Evolutionary conservation across 2,329 filamentous ascomycete species (phyloP).

Genomic region (Diaporthe velutina): DNA sequence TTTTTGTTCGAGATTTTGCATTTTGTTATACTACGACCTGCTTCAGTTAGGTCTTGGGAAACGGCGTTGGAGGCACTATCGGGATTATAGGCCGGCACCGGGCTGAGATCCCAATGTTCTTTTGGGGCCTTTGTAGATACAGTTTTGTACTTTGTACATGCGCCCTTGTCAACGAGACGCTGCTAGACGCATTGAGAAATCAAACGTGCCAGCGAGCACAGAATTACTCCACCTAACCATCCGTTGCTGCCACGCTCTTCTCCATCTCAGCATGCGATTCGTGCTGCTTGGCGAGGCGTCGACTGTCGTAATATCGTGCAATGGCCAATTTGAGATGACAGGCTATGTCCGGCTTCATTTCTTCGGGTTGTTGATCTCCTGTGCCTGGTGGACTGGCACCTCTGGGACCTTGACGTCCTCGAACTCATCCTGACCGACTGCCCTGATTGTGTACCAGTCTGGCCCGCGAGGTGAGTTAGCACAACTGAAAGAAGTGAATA

Average conservation of each 20-base stretch:
- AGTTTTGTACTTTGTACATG: constrained; percentile 33
- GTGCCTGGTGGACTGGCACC: constrained; percentile 59
- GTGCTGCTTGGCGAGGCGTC: not conserved
- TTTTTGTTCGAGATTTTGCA: not conserved
- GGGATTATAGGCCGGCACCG: constrained; percentile 1
- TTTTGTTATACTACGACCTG: constrained; percentile 27
- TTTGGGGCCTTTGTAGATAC: constrained; percentile 31
- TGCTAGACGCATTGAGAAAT: constrained; percentile 13
- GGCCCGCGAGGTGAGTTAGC: not conserved
- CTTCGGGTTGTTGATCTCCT: constrained; percentile 47
- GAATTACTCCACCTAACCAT: not conserved
- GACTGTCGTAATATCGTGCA: not conserved
- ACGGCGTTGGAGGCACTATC: constrained; percentile 31
- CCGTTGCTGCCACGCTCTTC: not conserved
- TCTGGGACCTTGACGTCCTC: constrained; percentile 94
- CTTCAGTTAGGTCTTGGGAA: constrained; percentile 1
- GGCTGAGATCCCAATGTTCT: constrained; percentile 15
- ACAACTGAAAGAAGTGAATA: too few relatives aligned
- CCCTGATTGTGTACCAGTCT: constrained; percentile 78
- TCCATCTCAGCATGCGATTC: not conserved
- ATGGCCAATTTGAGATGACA: not conserved
- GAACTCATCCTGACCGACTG: constrained; percentile 96
- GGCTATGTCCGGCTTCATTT: constrained; percentile 26
- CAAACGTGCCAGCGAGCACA: constrained; percentile 16
- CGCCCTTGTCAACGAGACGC: constrained; percentile 10